Evolutionary conservation across 2,329 filamentous ascomycete genomes (phyloP).

Genomic region (Triangularia setosa): DNA sequence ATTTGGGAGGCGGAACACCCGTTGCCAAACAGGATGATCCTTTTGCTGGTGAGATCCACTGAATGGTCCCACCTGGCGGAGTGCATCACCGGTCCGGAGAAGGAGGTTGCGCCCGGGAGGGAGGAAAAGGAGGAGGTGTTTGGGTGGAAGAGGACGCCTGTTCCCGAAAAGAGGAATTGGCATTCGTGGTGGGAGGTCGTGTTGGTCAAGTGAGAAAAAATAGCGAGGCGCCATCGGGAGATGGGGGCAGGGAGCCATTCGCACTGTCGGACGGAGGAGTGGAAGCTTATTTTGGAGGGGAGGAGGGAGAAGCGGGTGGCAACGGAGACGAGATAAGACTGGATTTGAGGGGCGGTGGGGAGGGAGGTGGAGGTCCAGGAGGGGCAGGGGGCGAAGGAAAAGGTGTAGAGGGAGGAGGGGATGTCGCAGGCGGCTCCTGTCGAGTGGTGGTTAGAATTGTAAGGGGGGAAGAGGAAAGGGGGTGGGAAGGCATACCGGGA

Average conservation of each 20-base stretch:
- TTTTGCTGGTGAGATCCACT: slow-evolving; percentile 25
- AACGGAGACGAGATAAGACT: slow-evolving; percentile 51
- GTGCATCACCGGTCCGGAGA: slow-evolving; percentile 25
- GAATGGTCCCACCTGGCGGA: neutral
- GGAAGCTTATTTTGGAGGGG: slow-evolving; percentile 39
- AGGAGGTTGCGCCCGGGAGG: slow-evolving; percentile 29
- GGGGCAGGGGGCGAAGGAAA: slow-evolving; percentile 56
- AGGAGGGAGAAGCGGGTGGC: slow-evolving; percentile 43
- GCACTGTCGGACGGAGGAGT: slow-evolving; percentile 35
- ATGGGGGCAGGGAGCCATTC: slow-evolving; percentile 35
- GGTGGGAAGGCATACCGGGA: slow-evolving; percentile 32
- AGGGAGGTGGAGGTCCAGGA: slow-evolving; percentile 57
- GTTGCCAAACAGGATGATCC: slow-evolving; percentile 34
- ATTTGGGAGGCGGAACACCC: slow-evolving; percentile 36
- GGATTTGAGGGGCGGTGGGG: slow-evolving; percentile 53
- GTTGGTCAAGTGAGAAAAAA: slow-evolving; percentile 30
- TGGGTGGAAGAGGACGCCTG: slow-evolving; percentile 34
- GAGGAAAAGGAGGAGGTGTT: slow-evolving; percentile 30
- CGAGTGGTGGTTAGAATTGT: neutral
- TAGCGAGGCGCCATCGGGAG: slow-evolving; percentile 31
- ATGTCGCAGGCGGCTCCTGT: slow-evolving; percentile 52
- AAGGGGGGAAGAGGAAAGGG: neutral
- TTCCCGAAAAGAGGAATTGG: slow-evolving; percentile 37
- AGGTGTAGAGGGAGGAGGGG: slow-evolving; percentile 58
- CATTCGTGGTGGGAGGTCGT: slow-evolving; percentile 15